These are phyloP conservation scores for Hypoxylon fragiforme DNA, from an alignment of 495 filamentous ascomycete species.

Conservation along the genomic window DNA sequence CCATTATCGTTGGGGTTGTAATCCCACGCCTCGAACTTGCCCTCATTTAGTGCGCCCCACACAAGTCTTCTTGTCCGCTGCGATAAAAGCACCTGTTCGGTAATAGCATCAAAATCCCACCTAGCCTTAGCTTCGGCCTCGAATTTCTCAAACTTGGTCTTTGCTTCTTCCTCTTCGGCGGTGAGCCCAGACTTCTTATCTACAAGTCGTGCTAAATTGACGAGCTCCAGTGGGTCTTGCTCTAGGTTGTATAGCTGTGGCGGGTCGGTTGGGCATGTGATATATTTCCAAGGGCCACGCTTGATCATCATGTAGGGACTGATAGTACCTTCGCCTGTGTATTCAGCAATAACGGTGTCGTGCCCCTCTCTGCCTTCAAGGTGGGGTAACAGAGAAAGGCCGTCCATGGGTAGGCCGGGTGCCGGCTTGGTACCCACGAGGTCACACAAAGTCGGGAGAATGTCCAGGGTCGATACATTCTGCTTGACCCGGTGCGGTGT, in stretches of 20 bases:
- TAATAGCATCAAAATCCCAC: constrained; percentile 78
- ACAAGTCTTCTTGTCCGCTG: constrained; percentile 74
- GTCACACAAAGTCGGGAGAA: constrained; percentile 81
- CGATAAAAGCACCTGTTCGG: constrained; percentile 64
- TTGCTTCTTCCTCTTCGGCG: constrained; percentile 45
- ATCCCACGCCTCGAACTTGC: constrained; percentile 74
- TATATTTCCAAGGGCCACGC: constrained; percentile 79
- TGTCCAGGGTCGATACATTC: constrained; percentile 84
- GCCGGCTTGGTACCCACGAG: constrained; percentile 69
- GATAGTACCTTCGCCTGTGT: constrained; percentile 85
- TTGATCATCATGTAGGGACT: constrained; percentile 90
- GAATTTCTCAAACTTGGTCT: constrained; percentile 61
- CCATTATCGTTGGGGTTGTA: constrained; percentile 74
- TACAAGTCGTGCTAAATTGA: constrained; percentile 63
- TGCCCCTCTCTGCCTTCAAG: constrained; percentile 62
- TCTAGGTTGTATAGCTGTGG: constrained; percentile 77
- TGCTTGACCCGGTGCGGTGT: constrained; percentile 66
- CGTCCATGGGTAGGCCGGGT: constrained; percentile 72
- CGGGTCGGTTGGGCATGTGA: constrained; percentile 77
- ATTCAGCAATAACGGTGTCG: constrained; percentile 84
- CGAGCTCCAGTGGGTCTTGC: constrained; percentile 71
- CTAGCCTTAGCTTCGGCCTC: constrained; percentile 63
- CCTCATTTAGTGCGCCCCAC: constrained; percentile 73
- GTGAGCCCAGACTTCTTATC: constrained; percentile 40
- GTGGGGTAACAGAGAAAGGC: constrained; percentile 71